Percentiles rank a stretch among this genome's conserved stretches.
phyloP scores from a whole-genome alignment of 2,329 filamentous ascomycete genomes.

The Raffaelea ambrosiae region DNA sequence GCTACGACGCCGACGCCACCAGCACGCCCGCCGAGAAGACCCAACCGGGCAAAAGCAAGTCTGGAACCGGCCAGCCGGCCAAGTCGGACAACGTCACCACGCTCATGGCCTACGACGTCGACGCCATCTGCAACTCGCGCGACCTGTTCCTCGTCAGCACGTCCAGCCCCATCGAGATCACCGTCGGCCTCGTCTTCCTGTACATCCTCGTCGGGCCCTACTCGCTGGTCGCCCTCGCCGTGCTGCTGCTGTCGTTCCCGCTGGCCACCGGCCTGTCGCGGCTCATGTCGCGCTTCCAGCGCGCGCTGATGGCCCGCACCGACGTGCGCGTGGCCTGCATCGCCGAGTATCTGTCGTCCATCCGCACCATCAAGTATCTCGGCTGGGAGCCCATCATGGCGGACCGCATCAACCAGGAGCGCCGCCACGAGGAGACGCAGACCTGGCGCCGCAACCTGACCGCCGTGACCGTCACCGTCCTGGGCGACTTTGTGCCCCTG shows the following conservation, averaged over 20 bases:
- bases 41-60: too few species aligned
- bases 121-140: slow-evolving; percentile 42
- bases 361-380: slow-evolving; percentile 53
- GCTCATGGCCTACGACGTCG: slow-evolving; percentile 53
- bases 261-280: slow-evolving; percentile 40
- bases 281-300: slow-evolving; percentile 40
- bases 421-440: slow-evolving; percentile 41
- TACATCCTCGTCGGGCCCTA: slow-evolving; percentile 49
- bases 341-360: slow-evolving; percentile 49
- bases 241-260: slow-evolving; percentile 39
- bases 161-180: slow-evolving; percentile 37
- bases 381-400: slow-evolving; percentile 48
- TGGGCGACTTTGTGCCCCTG: slow-evolving; percentile 43
- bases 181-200: slow-evolving; percentile 39
- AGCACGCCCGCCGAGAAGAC: slow-evolving; percentile 51
- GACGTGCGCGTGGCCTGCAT: slow-evolving; percentile 49
- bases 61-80: slow-evolving; percentile 23
- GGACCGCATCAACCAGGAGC: slow-evolving; percentile 39
- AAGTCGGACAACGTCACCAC: too few species aligned
- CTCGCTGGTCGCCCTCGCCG: slow-evolving; percentile 41
- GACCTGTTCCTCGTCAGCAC: slow-evolving; percentile 39
- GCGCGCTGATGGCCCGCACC: slow-evolving; percentile 44
- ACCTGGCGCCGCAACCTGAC: slow-evolving; percentile 45
- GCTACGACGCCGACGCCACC: slow-evolving; percentile 21
- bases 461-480: slow-evolving; percentile 35